Evolutionary conservation across 139 green algal species (phyloP), one percentile per base, ranked within the genome.

Genomic region (Chlorella sp.): DNA sequence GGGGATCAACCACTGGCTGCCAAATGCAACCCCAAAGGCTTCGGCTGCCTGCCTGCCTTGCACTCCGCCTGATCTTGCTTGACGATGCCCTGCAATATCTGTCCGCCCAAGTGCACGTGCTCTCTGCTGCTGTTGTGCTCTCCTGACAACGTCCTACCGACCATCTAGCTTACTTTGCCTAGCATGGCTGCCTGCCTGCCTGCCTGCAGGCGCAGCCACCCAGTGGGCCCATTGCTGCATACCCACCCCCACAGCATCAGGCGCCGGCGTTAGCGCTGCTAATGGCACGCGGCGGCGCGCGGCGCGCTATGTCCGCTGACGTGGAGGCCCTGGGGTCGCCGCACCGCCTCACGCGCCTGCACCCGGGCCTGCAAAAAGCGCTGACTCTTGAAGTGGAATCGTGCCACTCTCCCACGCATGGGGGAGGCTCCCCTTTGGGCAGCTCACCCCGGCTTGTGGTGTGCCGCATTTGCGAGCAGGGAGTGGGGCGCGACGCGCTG

Each of bases 381-480:
- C 79, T 88, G n/a, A 92, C 85, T 0, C 18, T 87, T 48, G 24
- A 90, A 24, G 36, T 90, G 36, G 76, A 90, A 64, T 71, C 28
- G 24, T 30, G 89, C 66, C 53, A n/a, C 26, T 57, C 86, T 5
- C 79, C 79, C 3, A 42, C n/a, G 36, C 30, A 28, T n/a, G 78
- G 78, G 21, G 60, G 21, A 14, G 53, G 5, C 83, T 90, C 53
- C 18, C 87, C 87, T 0, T 36, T 69, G 60, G 39, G 78, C 2
- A 36, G 26, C 34, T 76, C 66, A 0, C 82, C 77, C 3, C 78
- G 89, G 15, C 73, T 73, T 0, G 88, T 92, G 32, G 77, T 95
- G 42, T 96, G 94, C 90, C 88, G 86, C 36, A 93, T 95, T 26
- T 96, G 94, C 88, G 88, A 94, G 48, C 75, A 94, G 69, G 16